Conservation (phyloP, 352 stramenopile genomes). For the Globisporangium nodosum region DNA sequence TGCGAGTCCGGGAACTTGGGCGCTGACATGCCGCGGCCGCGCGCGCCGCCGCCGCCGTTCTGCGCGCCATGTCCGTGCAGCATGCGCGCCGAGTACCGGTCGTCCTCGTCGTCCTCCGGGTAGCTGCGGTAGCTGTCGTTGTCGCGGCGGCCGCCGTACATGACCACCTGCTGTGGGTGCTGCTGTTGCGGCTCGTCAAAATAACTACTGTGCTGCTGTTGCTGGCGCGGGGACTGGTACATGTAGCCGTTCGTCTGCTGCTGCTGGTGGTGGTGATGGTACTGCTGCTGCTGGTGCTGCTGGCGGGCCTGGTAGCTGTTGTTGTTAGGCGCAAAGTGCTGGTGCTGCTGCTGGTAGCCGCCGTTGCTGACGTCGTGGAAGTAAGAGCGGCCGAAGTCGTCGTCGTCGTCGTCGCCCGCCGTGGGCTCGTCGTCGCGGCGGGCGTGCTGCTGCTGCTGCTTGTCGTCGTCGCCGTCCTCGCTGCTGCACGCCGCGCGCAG, state of each 20-base stretch:
- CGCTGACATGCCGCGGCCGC: constrained; percentile 1
- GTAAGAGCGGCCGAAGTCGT: constrained; percentile 33
- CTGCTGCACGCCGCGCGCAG: constrained; percentile 45
- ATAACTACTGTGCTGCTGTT: constrained; percentile 23
- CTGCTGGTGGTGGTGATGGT: constrained; percentile 23
- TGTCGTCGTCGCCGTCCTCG: constrained; percentile 28
- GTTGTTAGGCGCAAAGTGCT: constrained; percentile 10
- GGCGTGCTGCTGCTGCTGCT: constrained; percentile 1
- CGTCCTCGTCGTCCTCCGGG: constrained; percentile 28
- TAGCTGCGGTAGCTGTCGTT: constrained; percentile 19
- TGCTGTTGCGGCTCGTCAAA: constrained; percentile 5
- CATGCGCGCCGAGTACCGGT: constrained; percentile 13
- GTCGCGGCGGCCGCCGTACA: not conserved
- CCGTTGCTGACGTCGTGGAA: constrained; percentile 27
- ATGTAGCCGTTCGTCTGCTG: constrained; percentile 12
- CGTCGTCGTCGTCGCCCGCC: constrained; percentile 24
- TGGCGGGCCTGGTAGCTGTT: constrained; percentile 17
- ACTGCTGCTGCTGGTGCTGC: constrained; percentile 28
- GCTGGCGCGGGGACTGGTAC: constrained; percentile 12
- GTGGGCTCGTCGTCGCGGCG: constrained; percentile 20
- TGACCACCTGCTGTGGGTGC: constrained; percentile 6
- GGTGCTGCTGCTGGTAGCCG: constrained; percentile 24
- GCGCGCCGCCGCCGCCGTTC: not conserved
- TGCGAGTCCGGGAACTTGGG: constrained; percentile 11
- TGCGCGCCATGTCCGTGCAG: not conserved